Base-by-base conservation (phyloP, 2,329 filamentous ascomycete genomes). In the Leptographium wingfieldii region DNA sequence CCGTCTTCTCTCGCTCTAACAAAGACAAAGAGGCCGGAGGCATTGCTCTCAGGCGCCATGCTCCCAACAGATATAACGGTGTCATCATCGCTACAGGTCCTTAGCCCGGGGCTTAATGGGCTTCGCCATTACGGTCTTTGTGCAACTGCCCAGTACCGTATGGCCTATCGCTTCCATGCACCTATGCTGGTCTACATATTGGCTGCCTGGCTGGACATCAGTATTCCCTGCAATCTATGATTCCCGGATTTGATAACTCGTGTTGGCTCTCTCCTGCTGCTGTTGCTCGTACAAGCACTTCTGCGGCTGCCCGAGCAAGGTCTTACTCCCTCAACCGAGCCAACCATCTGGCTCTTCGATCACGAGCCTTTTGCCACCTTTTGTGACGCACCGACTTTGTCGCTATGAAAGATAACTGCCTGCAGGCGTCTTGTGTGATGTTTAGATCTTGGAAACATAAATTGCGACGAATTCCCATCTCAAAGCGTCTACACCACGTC, bases 141-240 rank as follows among this genome's bases (percentile, higher is more conserved):
- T 59, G 40, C 56, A n/a, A 57, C 56, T 46, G 9, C 16, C 25
- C 51, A n/a, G 27, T 22, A 35, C 12, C 31, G 53, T 33, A n/a
- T 25, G 35, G 49, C 62, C 62, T 63, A 63, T 63, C 62, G 62
- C 62, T 60, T 63, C 55, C 57, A 63, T 63, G 62, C 62, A 60
- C 5, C 25, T 29, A 19, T 27, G 16, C 27, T 29, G 10, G 48
- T 27, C 51, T 53, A 16, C 29, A 33, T n/a, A 53, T 31, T n/a
- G 51, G 51, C 14, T 27, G 22, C 29, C 27, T 53, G 11, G 51
- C 11, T 19, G 27, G 5, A 5, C 19, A 40, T 40, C 35, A 10
- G 10, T 9, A 16, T 12, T 29, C 22, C 25, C 48, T 51, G 48
- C 22, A 11, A 27, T 25, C 2, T 29, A 22, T 51, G 27, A 14